These are phyloP conservation scores for Exophiala alcalophila DNA, from an alignment of 2,329 filamentous ascomycete genomes.

Conservation along the genomic window DNA sequence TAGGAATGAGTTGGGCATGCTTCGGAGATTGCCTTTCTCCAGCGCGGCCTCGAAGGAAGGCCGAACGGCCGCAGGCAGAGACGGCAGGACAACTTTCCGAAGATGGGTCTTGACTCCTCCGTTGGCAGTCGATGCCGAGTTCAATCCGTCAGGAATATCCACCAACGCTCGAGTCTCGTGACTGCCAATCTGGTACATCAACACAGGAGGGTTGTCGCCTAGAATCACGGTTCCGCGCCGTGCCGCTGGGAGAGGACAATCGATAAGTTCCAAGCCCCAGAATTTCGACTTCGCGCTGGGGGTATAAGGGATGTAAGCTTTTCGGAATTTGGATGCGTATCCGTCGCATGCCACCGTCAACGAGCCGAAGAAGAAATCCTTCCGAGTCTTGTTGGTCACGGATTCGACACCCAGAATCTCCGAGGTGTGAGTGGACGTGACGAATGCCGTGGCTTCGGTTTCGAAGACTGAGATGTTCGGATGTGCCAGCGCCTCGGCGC, in stretches of 20 bases:
- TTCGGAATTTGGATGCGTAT: constrained; percentile 88
- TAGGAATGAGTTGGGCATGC: constrained; percentile 95
- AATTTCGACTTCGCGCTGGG: constrained; percentile 81
- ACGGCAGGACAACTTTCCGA: constrained; percentile 72
- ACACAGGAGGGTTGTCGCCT: constrained; percentile 70
- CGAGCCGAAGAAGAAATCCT: constrained; percentile 81
- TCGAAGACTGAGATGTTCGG: constrained; percentile 88
- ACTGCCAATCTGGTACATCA: constrained; percentile 95
- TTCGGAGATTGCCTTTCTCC: constrained; percentile 72
- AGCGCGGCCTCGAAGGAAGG: constrained; percentile 74
- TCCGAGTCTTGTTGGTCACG: constrained; percentile 58
- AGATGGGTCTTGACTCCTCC: constrained; percentile 87
- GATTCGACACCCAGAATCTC: constrained; percentile 82
- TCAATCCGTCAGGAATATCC: constrained; percentile 76
- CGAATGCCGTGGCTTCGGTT: constrained; percentile 74
- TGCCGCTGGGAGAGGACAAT: constrained; percentile 72
- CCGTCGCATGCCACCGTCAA: constrained; percentile 90
- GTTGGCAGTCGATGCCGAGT: constrained; percentile 67
- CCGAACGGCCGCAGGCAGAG: constrained; percentile 67
- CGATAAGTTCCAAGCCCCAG: constrained; percentile 88
- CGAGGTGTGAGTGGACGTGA: constrained; percentile 65
- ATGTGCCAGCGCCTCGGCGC: constrained; percentile 69
- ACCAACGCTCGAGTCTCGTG: constrained; percentile 89
- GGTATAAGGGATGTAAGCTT: constrained; percentile 64
- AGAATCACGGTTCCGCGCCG: constrained; percentile 86